Evolutionary conservation across 1,139 yeast species (phyloP).

Genomic region (Saccharomyces hybrid): DNA sequence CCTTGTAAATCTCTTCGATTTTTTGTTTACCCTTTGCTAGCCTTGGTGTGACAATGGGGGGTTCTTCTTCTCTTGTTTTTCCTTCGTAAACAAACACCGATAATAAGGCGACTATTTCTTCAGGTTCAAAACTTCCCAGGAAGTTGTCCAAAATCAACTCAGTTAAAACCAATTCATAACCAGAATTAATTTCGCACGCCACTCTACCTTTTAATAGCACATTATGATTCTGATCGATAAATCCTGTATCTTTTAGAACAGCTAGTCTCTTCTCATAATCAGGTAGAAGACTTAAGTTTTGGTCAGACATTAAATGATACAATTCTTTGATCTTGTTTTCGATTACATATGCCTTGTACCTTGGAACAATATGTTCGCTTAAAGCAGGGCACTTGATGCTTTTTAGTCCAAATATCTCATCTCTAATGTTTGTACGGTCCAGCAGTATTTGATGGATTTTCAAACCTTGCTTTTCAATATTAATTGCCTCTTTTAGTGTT

Average conservation of each 20-base stretch:
- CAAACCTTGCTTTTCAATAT: conserved; percentile 42
- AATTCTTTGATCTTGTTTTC: conserved; percentile 48
- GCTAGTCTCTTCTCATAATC: conserved; percentile 84
- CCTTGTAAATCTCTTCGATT: conserved; percentile 63
- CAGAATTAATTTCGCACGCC: conserved; percentile 80
- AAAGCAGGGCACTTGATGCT: conserved; percentile 39
- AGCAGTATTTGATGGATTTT: conserved; percentile 45
- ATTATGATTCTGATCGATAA: conserved; percentile 66
- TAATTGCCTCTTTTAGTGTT: conserved; percentile 41
- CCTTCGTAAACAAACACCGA: conserved; percentile 95
- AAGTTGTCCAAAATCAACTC: conserved; percentile 87
- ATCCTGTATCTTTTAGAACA: conserved; percentile 66
- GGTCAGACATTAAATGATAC: conserved; percentile 65
- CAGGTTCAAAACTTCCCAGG: conserved; percentile 87
- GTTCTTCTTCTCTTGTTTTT: conserved; percentile 48
- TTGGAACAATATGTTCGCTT: conserved; percentile 41
- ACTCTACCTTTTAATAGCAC: conserved; percentile 82
- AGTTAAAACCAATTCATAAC: conserved; percentile 83
- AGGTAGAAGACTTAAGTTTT: conserved; percentile 81
- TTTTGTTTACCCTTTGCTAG: conserved; percentile 68
- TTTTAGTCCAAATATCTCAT: conserved; percentile 32
- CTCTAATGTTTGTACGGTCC: conserved; percentile 39
- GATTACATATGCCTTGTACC: conserved; percentile 42
- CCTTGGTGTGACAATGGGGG: conserved; percentile 66
- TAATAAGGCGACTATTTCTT: conserved; percentile 86